Evolutionary conservation across 805 yeast genomes (phyloP).

Genomic region (Pichia exigua): DNA sequence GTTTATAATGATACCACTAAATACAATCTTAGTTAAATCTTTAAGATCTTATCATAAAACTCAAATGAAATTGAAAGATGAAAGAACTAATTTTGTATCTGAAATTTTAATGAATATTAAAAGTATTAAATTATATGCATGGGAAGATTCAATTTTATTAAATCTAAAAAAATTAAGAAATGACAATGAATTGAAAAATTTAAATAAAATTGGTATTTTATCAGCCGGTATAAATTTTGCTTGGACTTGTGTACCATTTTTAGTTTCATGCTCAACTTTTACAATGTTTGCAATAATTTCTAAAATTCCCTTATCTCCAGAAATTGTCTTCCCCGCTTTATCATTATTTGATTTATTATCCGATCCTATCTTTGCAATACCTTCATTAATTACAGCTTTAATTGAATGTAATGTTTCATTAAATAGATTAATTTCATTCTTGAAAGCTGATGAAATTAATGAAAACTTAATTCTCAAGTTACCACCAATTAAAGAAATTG

Average conservation of each 20-base stretch:
- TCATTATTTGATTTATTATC: conserved; percentile 51
- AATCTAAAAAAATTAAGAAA: conserved; percentile 48
- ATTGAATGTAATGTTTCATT: conserved; percentile 56
- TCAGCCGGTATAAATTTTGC: conserved; percentile 43
- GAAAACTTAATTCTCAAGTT: conserved; percentile 24
- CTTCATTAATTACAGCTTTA: conserved; percentile 46
- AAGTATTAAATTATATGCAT: conserved; percentile 58
- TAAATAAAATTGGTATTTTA: conserved; percentile 40
- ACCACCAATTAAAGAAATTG: conserved; percentile 18
- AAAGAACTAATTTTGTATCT: conserved; percentile 48
- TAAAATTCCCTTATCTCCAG: conserved; percentile 50
- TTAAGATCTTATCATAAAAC: conserved; percentile 39
- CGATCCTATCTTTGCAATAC: conserved; percentile 52
- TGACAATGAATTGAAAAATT: conserved; percentile 45
- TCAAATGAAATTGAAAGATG: conserved; percentile 58
- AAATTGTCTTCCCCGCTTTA: conserved; percentile 61
- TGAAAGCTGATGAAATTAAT: conserved; percentile 37
- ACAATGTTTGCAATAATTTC: conserved; percentile 41
- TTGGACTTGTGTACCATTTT: conserved; percentile 58
- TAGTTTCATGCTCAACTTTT: conserved; percentile 57
- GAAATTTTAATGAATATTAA: conserved; percentile 56
- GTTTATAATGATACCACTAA: conserved; percentile 50
- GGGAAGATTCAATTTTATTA: conserved; percentile 59
- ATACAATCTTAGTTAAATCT: conserved; percentile 38
- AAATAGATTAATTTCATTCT: conserved; percentile 43